Evolutionary conservation across 2,329 filamentous ascomycete species (phyloP).

Genomic region (Pseudocercospora fijiensis): DNA sequence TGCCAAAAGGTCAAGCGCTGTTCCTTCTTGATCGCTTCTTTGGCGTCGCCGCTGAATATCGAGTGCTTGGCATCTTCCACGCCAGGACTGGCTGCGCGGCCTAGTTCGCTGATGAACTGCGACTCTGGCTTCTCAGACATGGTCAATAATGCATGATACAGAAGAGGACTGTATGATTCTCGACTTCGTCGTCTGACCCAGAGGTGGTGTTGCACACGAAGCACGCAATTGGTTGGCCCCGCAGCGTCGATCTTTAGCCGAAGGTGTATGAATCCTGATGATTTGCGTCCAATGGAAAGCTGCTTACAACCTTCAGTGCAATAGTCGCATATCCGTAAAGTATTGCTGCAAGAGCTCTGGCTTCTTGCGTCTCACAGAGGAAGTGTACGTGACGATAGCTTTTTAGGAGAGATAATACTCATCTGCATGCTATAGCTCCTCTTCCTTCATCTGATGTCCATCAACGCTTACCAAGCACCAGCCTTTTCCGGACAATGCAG

Average conservation of each 20-base stretch:
- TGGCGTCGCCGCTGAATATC: slow-evolving; percentile 98
- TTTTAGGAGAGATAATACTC: background rate
- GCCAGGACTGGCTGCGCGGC: background rate
- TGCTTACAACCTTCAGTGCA: background rate
- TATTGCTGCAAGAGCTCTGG: background rate
- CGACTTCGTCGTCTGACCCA: slow-evolving; percentile 3
- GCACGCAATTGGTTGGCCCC: background rate
- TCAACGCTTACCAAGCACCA: slow-evolving; percentile 36
- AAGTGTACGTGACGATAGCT: background rate
- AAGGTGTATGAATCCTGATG: background rate
- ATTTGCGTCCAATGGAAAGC: background rate
- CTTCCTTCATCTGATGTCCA: slow-evolving; percentile 33
- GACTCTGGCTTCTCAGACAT: background rate
- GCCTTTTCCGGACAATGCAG: slow-evolving; percentile 23
- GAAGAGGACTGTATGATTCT: background rate
- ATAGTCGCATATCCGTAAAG: background rate
- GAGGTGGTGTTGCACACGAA: background rate
- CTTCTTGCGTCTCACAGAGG: background rate
- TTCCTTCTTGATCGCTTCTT: slow-evolving; percentile 90
- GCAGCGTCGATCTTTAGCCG: background rate
- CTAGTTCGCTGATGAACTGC: background rate
- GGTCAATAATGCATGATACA: background rate
- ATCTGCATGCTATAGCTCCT: slow-evolving; percentile 30
- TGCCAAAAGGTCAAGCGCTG: slow-evolving; percentile 39
- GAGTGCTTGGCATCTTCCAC: slow-evolving; percentile 81